phyloP scores from a whole-genome alignment of 371 early-diverging fungal genomes.

The Aphelidium insulamus region DNA sequence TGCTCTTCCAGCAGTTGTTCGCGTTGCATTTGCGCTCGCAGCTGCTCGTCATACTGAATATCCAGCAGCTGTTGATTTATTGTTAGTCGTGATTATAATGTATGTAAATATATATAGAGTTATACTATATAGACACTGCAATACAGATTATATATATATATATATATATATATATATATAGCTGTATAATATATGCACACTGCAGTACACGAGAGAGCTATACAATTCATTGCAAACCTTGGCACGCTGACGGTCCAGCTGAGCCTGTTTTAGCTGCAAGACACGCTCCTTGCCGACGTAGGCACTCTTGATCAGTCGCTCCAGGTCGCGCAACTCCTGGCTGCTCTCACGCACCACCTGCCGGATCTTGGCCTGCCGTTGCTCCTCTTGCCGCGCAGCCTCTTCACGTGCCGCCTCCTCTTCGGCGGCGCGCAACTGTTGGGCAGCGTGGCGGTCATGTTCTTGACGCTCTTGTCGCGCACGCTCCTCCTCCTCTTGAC shows the following conservation, averaged over 20 bases:
- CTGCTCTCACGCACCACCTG: conserved; percentile 19
- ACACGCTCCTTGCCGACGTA: conserved; percentile 25
- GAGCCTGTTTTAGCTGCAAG: conserved; percentile 18
- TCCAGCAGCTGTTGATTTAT: conserved; percentile 10
- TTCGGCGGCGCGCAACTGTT: conserved; percentile 4
- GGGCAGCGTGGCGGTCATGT: conserved; percentile 3
- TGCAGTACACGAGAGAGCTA: no score
- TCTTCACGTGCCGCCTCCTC: conserved; percentile 4
- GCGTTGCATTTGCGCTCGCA: background rate
- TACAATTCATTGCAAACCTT: no score
- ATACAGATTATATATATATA: no score
- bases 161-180: no score
- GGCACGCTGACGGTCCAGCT: conserved; percentile 5
- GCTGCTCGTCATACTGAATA: no score
- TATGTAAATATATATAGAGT: no score
- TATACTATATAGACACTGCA: no score
- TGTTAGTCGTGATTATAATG: no score
- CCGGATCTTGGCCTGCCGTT: conserved; percentile 16
- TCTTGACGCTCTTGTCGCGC: conserved; percentile 17
- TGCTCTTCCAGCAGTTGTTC: conserved; percentile 3
- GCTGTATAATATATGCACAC: no score
- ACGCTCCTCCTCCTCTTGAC: no score
- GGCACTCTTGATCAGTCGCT: conserved; percentile 20
- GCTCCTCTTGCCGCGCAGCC: conserved; percentile 1
- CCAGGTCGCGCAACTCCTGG: conserved; percentile 19